These are phyloP conservation scores for Orbilia oligospora DNA, from an alignment of 2,329 filamentous ascomycete genomes.

Conservation along the genomic window DNA sequence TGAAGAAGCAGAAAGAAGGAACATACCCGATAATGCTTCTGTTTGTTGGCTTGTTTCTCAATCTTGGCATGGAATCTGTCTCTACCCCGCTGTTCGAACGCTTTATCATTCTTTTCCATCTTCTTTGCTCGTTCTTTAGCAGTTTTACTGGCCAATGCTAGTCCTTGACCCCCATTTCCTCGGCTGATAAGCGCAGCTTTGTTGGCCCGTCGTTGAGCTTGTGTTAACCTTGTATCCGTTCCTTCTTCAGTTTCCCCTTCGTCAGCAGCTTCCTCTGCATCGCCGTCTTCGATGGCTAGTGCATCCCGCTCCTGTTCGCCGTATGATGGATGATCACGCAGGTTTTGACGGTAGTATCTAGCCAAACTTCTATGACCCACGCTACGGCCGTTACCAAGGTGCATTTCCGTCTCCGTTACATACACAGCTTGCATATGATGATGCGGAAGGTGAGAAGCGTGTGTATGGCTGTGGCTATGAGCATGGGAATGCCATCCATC, in stretches of 20 bases:
- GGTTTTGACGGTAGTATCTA: constrained; percentile 92
- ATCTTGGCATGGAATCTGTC: constrained; percentile 78
- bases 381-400: constrained; percentile 88
- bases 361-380: constrained; percentile 91
- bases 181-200: constrained; percentile 74
- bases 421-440: constrained; percentile 73
- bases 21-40: constrained; percentile 72
- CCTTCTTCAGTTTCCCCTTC: constrained; percentile 15
- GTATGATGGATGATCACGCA: constrained; percentile 72
- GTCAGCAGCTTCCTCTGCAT: constrained; percentile 68
- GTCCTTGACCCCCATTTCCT: constrained; percentile 80
- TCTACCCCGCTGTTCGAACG: constrained; percentile 75
- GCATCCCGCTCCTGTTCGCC: constrained; percentile 70
- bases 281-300: constrained; percentile 69
- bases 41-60: constrained; percentile 81
- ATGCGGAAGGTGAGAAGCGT: constrained; percentile 72
- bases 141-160: constrained; percentile 81
- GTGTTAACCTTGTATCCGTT: constrained; percentile 13
- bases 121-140: constrained; percentile 79
- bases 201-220: constrained; percentile 63
- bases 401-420: constrained; percentile 89
- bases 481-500: constrained; percentile 80
- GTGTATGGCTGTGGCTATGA: constrained; percentile 80
- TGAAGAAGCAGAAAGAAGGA: too few species aligned
- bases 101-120: constrained; percentile 78